Base-by-base conservation (phyloP, 805 yeast species). In the Tetrapisispora pingtungensis region DNA sequence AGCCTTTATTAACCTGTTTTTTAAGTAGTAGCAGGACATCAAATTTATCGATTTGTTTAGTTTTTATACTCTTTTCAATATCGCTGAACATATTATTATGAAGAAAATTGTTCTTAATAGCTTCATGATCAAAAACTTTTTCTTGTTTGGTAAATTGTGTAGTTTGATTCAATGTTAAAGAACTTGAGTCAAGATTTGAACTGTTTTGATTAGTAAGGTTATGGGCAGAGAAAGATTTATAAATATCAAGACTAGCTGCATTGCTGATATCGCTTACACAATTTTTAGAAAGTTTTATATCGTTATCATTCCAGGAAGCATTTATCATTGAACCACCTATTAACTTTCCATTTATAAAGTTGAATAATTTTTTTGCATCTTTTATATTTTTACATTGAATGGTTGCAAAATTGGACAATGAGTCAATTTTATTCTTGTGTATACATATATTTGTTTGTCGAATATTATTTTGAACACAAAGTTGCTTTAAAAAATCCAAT, bases 241-340 rank as follows among this genome's bases (percentile, higher is more conserved):
- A 22, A 22, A 6, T 22, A 22, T 22, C 5, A 22, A 6, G 8
- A 6, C 26, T 22, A 22, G 5, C 8, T 5, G 5, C 26, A 22
- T 22, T 22, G 8, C 26, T 22, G n/a, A n/a, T n/a, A n/a, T n/a
- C n/a, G 28, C 28, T 26, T 26, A 26, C 28, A 8, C 28, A 28
- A 28, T 12, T 7, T 28, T 28, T 14, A 28, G 13, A 4, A 12
- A 14, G 5, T 10, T 15, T n/a, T 33, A 12, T 39, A 7, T 8
- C 4, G 3, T 14, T 17, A 14, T 41, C 42, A 36, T 41, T 37
- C 61, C 60, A 59, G 4, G 58, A 53, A 6, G 53, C 55, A 28
- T 48, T 46, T 14, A 61, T 48, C 7, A 52, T 43, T 24, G 53
- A 50, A 28, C 62, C 65, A 8, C 65, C 66, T 18, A 63, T 48